Evolutionary conservation across 345 rosid genomes (phyloP), one percentile per base, ranked within the genome.

Genomic region (Arabidopsis thaliana): DNA sequence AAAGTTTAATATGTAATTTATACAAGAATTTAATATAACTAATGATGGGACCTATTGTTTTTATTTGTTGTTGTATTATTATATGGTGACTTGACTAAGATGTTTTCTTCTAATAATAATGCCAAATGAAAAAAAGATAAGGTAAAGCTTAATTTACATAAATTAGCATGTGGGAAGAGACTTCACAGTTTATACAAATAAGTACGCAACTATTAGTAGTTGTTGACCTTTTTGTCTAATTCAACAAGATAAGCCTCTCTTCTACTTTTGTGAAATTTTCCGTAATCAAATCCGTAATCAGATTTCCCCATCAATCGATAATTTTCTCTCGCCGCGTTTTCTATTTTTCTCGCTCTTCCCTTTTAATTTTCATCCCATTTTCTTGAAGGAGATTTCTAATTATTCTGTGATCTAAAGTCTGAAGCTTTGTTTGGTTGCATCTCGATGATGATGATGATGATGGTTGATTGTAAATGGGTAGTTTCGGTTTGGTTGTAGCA

Each of bases 211-310:
- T 38, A 59, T 67, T 28, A 14, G 48, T 68, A 33, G 55, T 59
- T 76, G 73, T 60, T 76, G 73, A 75, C 73, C 42, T 38, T 75
- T 59, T 34, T 51, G 49, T 56, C 45, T 34, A 52, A 56, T 28
- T 28, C 28, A 25, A 46, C 65, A 71, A 71, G 76, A 70, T 77
- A 70, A 45, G 11, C 20, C 7, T 13, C n/a, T 45, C 55, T 52
- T 52, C 40, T 16, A 8, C 8, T 32, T 53, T 53, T 45, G 64
- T 42, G 60, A 48, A 41, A 20, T 62, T 50, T 50, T 22, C 23
- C 37, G 7, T 6, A 36, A 36, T 11, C 51, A 32, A 2, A 58
- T 38, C 67, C 52, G 12, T 49, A 16, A 67, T 63, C 77, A 73
- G 76, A 61, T 61, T 60, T 69, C 53, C 10, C 13, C 44, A 24